Evolutionary conservation across 2,329 filamentous ascomycete species (phyloP), one percentile per base, ranked within the genome.

Genomic region (Fusarium paranaense): DNA sequence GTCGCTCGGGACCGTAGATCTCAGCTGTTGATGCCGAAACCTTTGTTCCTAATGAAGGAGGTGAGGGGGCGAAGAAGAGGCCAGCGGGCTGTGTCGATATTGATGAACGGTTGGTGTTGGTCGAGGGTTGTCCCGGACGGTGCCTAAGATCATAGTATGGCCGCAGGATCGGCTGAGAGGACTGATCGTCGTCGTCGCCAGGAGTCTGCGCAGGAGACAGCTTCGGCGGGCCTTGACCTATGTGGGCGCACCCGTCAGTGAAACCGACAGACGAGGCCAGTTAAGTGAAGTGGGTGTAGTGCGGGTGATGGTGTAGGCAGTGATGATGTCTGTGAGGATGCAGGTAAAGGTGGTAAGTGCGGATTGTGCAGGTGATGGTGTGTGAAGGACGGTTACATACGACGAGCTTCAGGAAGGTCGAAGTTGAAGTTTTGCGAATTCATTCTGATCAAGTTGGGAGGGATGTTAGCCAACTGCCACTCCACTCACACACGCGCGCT

Each of bases 1-100:
- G 80, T 64, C 83, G 82, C 54, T 86, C 83, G 8, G 84, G 83
- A 4, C 84, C 85, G 81, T 87, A 86, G 33, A 85, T 79, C 67
- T 87, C 86, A 58, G 82, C 72, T 32, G 80, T 76, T 37, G 85
- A 84, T 33, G 80, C 74, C 20, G 72, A 75, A 37, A 73, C 50
- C 30, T 72, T 74, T 27, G 71, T 72, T 61, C 56, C 57, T 22
- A 81, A 77, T 33, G 81, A 81, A 11, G 83, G 83, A 37, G 83
- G 85, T 20, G 85, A 83, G 2, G 85, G 84, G 2, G 82, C 82
- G 73, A 78, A 81, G 68, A 71, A 80, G 64, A 71, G 78, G 65
- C 67, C 74, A 20, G 82, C 81, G 30, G 81, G 81, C 40, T 84
- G 83, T 18, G 84, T 80, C 20, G 83, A 83, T 30, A 78, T 72